Percentiles rank a stretch among this genome's conserved stretches.
phyloP scores from a whole-genome alignment of 1,284 basidiomycete genomes.

The Filobasidium uniguttulatum region DNA sequence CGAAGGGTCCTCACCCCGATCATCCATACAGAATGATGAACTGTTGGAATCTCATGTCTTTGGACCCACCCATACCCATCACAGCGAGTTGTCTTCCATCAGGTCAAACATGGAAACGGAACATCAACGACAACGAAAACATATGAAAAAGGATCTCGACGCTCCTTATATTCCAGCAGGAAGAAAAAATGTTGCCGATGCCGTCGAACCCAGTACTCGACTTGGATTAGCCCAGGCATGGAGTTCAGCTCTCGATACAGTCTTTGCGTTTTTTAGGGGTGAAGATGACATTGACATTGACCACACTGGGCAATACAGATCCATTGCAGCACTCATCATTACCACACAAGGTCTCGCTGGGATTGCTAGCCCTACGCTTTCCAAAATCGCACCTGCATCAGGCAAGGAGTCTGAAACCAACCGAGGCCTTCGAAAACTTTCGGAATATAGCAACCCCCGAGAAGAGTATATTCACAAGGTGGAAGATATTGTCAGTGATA shows the following conservation, averaged over 20 bases:
- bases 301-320: constrained; percentile 14
- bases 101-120: background rate
- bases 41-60: constrained; percentile 2
- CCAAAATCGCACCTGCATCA: constrained; percentile 21
- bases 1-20: background rate
- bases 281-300: constrained; percentile 6
- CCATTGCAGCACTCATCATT: constrained; percentile 22
- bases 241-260: background rate
- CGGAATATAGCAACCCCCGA: constrained; percentile 17
- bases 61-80: background rate
- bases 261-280: constrained; percentile 1
- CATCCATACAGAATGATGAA: background rate
- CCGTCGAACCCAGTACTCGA: constrained; percentile 15
- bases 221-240: constrained; percentile 17
- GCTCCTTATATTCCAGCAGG: constrained; percentile 23
- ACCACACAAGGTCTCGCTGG: constrained; percentile 18
- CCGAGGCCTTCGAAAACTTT: constrained; percentile 19
- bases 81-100: constrained; percentile 5
- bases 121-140: constrained; percentile 15
- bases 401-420: constrained; percentile 20
- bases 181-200: constrained; percentile 13
- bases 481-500: constrained; percentile 10
- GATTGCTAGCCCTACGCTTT: constrained; percentile 17
- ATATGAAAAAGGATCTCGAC: constrained; percentile 19
- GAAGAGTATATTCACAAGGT: constrained; percentile 6